These are phyloP conservation scores for Pythium phragmitis DNA, from an alignment of 352 stramenopile genomes.

Conservation along the genomic window DNA sequence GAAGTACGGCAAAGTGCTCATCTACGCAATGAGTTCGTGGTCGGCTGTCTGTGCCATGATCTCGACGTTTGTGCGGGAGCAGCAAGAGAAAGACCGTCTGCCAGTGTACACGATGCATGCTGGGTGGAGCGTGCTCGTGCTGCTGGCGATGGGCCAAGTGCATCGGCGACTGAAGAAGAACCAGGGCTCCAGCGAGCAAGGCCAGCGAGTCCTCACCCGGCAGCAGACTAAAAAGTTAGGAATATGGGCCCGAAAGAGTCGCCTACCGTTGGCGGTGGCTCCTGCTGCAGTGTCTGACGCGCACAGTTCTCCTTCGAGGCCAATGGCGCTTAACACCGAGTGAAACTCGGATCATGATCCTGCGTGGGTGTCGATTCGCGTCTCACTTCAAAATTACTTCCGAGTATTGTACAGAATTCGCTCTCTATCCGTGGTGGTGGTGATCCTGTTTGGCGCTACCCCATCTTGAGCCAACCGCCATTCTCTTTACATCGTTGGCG, in stretches of 20 bases:
- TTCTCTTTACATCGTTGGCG: constrained; percentile 47
- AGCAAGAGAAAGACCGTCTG: constrained; percentile 15
- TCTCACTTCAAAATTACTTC: constrained; percentile 3
- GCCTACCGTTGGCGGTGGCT: not conserved
- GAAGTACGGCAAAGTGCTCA: constrained; percentile 36
- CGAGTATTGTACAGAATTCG: not conserved
- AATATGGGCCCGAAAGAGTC: not conserved
- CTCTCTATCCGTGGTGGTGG: not conserved
- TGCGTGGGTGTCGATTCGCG: too few relatives aligned
- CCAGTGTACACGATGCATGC: constrained; percentile 31
- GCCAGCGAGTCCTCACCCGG: constrained; percentile 10
- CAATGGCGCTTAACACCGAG: not conserved
- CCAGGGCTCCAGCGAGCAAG: not conserved
- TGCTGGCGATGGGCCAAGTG: not conserved
- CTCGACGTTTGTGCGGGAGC: constrained; percentile 26
- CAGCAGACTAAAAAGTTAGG: not conserved
- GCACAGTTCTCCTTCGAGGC: not conserved
- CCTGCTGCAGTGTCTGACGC: not conserved
- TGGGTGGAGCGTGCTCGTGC: constrained; percentile 15
- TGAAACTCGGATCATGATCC: too few relatives aligned
- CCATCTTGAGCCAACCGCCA: constrained; percentile 64
- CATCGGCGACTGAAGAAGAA: constrained; percentile 6
- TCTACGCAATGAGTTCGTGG: constrained; percentile 40
- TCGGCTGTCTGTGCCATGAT: constrained; percentile 33
- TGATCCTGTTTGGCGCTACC: not conserved